Percentiles rank a stretch among this genome's conserved stretches.
These are phyloP conservation scores for Albizia julibrissin DNA, from an alignment of 306 rosid genomes.

Conservation along the genomic window DNA sequence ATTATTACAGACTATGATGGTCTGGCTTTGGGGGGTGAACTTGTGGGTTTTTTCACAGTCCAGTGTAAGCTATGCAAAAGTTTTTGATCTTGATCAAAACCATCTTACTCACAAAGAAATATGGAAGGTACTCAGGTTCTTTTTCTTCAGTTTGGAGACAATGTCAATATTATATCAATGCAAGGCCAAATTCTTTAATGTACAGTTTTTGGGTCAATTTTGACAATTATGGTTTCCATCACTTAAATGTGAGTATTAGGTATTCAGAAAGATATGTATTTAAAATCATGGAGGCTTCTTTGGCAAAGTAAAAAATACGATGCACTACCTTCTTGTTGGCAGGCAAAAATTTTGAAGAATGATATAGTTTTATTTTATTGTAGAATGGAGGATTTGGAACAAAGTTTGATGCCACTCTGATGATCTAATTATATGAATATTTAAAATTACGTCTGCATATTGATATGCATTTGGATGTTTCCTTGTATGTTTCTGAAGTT, in stretches of 20 bases:
- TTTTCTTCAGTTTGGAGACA: slow-evolving; percentile 23
- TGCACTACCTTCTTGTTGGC: neutral
- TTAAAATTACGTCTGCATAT: neutral
- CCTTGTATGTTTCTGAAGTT: neutral
- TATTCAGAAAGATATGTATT: slow-evolving; percentile 12
- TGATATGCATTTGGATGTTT: neutral
- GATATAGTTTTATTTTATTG: too few species aligned
- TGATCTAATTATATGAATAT: neutral
- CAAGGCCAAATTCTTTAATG: slow-evolving; percentile 7
- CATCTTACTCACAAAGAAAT: slow-evolving; percentile 88
- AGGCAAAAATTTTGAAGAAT: neutral
- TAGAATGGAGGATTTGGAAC: neutral
- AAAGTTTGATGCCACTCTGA: neutral
- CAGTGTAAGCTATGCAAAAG: slow-evolving; percentile 68
- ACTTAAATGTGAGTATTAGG: neutral
- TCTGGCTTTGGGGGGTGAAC: slow-evolving; percentile 98
- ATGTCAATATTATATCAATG: neutral
- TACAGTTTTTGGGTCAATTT: slow-evolving; percentile 25
- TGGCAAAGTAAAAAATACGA: neutral
- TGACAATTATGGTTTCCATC: slow-evolving; percentile 17
- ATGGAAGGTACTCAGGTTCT: slow-evolving; percentile 80
- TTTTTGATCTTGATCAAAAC: slow-evolving; percentile 88
- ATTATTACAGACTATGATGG: slow-evolving; percentile 80
- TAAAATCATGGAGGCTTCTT: slow-evolving; percentile 6
- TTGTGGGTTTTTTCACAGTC: slow-evolving; percentile 86